Percentiles rank a stretch among this genome's conserved stretches.
Evolutionary conservation across 2,329 filamentous ascomycete species (phyloP).

Genomic region (Penicillium sp.): DNA sequence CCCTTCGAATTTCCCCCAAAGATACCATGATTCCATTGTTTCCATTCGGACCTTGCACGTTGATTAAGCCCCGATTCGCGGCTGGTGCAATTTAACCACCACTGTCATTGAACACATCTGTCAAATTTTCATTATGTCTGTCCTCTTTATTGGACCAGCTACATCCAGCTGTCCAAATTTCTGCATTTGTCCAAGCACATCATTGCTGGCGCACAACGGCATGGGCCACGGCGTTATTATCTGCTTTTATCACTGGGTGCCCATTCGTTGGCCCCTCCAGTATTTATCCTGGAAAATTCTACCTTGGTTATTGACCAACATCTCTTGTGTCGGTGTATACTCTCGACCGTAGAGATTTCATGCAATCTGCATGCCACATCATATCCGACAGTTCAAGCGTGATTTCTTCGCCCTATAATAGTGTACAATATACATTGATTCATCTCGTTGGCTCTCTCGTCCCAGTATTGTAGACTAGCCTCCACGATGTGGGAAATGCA

Average conservation of each 20-base stretch:
- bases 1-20: conserved; percentile 6
- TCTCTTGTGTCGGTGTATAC: not conserved
- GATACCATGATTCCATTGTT: conserved; percentile 6
- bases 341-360: not conserved
- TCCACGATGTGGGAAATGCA: not conserved
- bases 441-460: not conserved
- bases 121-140: not conserved
- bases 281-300: not conserved
- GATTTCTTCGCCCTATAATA: not conserved
- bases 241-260: conserved; percentile 2
- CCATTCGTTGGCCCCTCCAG: not conserved
- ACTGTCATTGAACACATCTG: conserved; percentile 5
- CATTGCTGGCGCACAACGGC: conserved; percentile 22
- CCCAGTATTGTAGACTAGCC: not conserved
- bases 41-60: conserved; percentile 7
- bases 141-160: conserved; percentile 1
- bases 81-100: not conserved
- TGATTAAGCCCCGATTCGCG: not conserved
- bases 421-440: not conserved
- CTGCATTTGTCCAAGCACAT: conserved; percentile 17
- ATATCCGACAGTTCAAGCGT: not conserved
- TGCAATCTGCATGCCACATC: not conserved
- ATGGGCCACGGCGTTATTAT: conserved; percentile 18
- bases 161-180: conserved; percentile 13
- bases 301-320: not conserved